Base-by-base conservation (phyloP, 805 yeast genomes). In the Pichia nakasei region DNA sequence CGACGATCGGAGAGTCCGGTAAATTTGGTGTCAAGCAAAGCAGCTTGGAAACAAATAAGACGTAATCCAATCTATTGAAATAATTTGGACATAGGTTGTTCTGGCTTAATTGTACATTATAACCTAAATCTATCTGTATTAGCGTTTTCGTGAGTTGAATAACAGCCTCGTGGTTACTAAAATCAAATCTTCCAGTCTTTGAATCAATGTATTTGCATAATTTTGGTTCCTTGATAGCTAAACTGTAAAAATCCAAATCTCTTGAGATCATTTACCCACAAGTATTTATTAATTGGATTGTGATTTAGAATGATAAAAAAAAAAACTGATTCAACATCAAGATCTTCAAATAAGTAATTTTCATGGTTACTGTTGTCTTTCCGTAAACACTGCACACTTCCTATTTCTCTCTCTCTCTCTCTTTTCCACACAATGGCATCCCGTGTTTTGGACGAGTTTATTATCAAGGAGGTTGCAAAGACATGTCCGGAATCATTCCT, bases 401-500 rank as follows among this genome's bases (percentile, higher is more conserved):
- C n/a, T n/a, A n/a, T n/a, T n/a, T n/a, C n/a, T n/a, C n/a, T n/a
- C n/a, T n/a, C n/a, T n/a, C n/a, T n/a, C n/a, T n/a, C n/a, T n/a
- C n/a, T n/a, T n/a, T n/a, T n/a, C n/a, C n/a, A n/a, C n/a, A 39
- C n/a, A 21, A 44, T 41, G 41, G 70, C 72, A 74, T 66, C 76
- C 15, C 59, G 68, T 56, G 53, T 69, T 12, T 61, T 85, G 26
- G 95, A 85, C 61, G 89, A 85, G 57, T 67, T 82, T 41, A 72
- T 85, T 27, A 73, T 85, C 48, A 88, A 84, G 48, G 95, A 85
- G 55, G 83, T 83, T 45, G 88, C 94, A 13, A 72, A 76, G 43
- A 67, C 71, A 55, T 85, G 95, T 59, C 93, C 94, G 0, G 78
- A 75, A 48, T 73, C 78, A 55, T 85, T 85, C 51, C 63, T 85